Percentiles rank a stretch among this genome's conserved stretches.
phyloP scores from a whole-genome alignment of 305 asterid species.

The Caryopteris hybrid region DNA sequence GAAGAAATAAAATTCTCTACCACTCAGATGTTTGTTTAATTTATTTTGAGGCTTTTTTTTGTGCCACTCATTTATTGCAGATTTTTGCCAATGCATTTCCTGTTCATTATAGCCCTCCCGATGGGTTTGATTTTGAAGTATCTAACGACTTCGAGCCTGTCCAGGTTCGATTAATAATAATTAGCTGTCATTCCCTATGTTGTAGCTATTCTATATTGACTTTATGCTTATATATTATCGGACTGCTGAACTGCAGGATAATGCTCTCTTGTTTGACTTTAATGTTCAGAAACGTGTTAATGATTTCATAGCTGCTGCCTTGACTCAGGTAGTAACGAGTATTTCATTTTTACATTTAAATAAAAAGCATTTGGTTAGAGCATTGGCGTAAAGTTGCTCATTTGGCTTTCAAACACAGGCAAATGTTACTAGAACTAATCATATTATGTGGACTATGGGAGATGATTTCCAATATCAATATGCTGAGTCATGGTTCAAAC shows the following conservation, averaged over 20 bases:
- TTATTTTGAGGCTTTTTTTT: too few species aligned
- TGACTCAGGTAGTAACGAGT: constrained; percentile 47
- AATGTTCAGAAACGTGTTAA: constrained; percentile 60
- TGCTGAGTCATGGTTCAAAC: constrained; percentile 86
- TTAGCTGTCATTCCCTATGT: background rate
- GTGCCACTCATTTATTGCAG: too few species aligned
- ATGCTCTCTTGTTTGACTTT: constrained; percentile 58
- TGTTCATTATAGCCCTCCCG: constrained; percentile 72
- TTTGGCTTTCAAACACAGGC: constrained; percentile 42
- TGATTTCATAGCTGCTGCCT: constrained; percentile 66
- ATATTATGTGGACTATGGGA: constrained; percentile 97
- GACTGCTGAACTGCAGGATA: constrained; percentile 51
- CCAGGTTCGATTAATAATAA: constrained; percentile 46
- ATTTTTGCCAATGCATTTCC: constrained; percentile 78
- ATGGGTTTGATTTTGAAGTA: constrained; percentile 71
- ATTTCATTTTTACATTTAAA: background rate
- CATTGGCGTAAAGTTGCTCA: background rate
- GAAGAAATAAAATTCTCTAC: background rate
- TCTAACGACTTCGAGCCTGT: constrained; percentile 40
- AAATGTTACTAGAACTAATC: constrained; percentile 73
- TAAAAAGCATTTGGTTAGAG: background rate
- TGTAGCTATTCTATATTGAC: background rate
- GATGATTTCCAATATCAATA: constrained; percentile 78
- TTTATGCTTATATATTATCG: constrained; percentile 1
- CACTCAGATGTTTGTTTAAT: background rate